phyloP scores from a whole-genome alignment of 1,284 basidiomycete species.

The Trichosporon sp. region DNA sequence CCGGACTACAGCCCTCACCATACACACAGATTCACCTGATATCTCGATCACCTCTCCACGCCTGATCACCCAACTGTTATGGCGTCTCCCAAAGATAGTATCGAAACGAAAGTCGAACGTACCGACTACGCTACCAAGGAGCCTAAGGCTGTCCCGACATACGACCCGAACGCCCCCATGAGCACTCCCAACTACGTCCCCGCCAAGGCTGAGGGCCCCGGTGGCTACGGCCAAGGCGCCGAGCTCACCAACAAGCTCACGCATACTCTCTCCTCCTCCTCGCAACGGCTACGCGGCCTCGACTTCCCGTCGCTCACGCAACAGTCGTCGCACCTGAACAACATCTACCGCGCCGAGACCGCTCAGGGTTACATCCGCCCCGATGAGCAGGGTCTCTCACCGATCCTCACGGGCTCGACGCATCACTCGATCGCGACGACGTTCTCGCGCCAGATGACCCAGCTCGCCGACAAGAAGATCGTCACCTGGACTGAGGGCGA shows the following conservation, averaged over 20 bases:
- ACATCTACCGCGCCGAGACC: conserved; percentile 44
- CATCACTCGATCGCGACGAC: conserved; percentile 23
- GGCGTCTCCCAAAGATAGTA: conserved; percentile 12
- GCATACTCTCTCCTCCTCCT: conserved; percentile 14
- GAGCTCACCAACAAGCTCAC: conserved; percentile 21
- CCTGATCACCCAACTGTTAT: not conserved
- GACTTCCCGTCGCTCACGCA: conserved; percentile 43
- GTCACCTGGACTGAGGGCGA: conserved; percentile 42
- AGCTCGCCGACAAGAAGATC: conserved; percentile 41
- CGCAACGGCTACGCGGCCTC: conserved; percentile 36
- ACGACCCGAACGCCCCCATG: conserved; percentile 10
- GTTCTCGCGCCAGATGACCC: conserved; percentile 32
- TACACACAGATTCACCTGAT: conserved; percentile 2
- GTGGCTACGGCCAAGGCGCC: conserved; percentile 5
- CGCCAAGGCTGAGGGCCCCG: conserved; percentile 12
- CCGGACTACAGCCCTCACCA: not conserved
- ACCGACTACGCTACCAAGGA: not conserved
- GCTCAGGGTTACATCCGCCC: conserved; percentile 37
- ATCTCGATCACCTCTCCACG: not conserved
- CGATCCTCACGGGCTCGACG: conserved; percentile 28
- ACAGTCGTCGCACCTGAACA: conserved; percentile 20
- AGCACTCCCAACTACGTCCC: not conserved
- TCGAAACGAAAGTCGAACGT: conserved; percentile 15
- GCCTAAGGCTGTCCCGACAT: conserved; percentile 7
- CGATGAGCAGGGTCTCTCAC: conserved; percentile 37